Base-by-base conservation (phyloP, 306 rosid genomes). In the Ammopiptanthus mongolicus region DNA sequence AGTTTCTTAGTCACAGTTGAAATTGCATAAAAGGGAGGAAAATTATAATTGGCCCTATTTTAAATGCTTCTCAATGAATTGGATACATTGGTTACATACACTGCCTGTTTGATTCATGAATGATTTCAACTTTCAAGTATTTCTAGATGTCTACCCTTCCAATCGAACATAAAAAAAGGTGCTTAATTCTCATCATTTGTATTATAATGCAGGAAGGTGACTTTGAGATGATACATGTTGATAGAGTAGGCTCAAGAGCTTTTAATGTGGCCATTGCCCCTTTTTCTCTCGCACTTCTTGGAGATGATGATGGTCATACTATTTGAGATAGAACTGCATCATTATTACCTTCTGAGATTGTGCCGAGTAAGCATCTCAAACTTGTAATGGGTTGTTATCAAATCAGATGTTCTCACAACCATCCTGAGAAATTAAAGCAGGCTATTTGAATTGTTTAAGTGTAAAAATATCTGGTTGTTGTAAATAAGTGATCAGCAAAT, bases 171-270 rank as follows among this genome's bases (percentile, higher is more conserved):
- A 13, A 47, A 34, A 1, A 15, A 1, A 18, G 12, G 44, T 29
- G 31, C 41, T 50, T 34, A 34, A 48, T 50, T 28, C n/a, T 74
- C 33, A 22, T 71, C 6, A 2, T n/a, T 21, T 61, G 2, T 53
- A 37, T 39, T 47, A 28, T 51, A 37, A 58, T 82, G 61, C 82
- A 82, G 82, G 86, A 82, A 61, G 86, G 86, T 65, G 82, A 82
- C 28, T 82, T 48, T 75, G 77, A 73, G 68, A 73, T 73, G 77
- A 73, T 73, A 8, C 25, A 42, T 12, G 19, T 73, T 19, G 77
- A 73, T 10, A 58, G 25, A 73, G 8, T 25, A 28, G 58, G 77
- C 77, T 73, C 68, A 39, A 55, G 57, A 15, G 44, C 68, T 25
- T 72, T 72, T 42, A 72, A 58, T 58, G 77, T 73, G 58, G 68